A percentile compares a stretch with the other conserved stretches of the same genome.
phyloP scores from a whole-genome alignment of 2,329 filamentous ascomycete genomes.

The Gnomoniopsis sp. region DNA sequence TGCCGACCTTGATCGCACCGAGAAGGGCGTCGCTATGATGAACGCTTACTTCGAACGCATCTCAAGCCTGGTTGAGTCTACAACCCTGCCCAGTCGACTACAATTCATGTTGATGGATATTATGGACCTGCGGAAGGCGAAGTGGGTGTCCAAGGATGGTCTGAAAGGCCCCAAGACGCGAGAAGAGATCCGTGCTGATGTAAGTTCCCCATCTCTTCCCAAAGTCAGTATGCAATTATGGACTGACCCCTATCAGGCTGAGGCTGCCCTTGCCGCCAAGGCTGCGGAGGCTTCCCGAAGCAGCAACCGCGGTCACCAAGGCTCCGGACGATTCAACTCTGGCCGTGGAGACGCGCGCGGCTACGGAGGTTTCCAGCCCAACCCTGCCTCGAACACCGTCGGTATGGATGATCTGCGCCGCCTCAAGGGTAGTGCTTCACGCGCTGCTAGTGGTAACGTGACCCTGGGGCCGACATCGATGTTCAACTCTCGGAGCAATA shows the following conservation, averaged over 20 bases:
- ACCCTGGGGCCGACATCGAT: constrained; percentile 80
- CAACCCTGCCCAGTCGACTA: constrained; percentile 80
- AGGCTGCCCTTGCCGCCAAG: constrained; percentile 75
- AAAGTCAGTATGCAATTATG: background rate
- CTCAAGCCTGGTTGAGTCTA: constrained; percentile 73
- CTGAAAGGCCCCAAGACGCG: constrained; percentile 98
- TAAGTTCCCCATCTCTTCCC: constrained; percentile 34
- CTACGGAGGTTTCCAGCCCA: constrained; percentile 65
- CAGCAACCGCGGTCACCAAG: constrained; percentile 63
- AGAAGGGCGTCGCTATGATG: constrained; percentile 84
- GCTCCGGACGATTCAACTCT: constrained; percentile 65
- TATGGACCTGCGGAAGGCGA: constrained; percentile 71
- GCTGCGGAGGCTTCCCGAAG: constrained; percentile 67
- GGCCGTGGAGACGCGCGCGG: constrained; percentile 79
- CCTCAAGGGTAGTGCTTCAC: constrained; percentile 63
- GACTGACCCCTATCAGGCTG: constrained; percentile 43
- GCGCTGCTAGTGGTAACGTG: constrained; percentile 59
- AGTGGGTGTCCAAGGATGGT: constrained; percentile 83
- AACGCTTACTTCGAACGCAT: constrained; percentile 92
- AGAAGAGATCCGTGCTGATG: constrained; percentile 81
- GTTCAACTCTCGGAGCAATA: constrained; percentile 87
- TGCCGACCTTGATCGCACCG: constrained; percentile 75
- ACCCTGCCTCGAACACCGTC: constrained; percentile 75
- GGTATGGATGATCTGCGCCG: constrained; percentile 88
- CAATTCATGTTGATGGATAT: constrained; percentile 97